A percentile compares a stretch with the other conserved stretches of the same genome.
Conservation (phyloP, 768 basidiomycete species). For the Artomyces pyxidatus region DNA sequence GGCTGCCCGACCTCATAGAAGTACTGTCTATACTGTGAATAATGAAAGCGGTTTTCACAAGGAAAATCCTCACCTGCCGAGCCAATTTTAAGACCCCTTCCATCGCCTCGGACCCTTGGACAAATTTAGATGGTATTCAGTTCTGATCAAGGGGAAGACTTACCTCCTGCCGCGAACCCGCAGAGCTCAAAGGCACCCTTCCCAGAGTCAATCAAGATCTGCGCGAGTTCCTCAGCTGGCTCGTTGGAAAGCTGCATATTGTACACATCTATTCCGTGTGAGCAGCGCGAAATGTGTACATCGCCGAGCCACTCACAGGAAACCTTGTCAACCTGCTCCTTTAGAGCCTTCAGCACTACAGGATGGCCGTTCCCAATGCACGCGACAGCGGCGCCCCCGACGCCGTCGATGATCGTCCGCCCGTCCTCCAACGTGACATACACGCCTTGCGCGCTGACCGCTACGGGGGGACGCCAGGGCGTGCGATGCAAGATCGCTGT, state of each 20-base stretch:
- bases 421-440: conserved; percentile 71
- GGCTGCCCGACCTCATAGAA: conserved; percentile 62
- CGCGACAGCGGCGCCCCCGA: conserved; percentile 80
- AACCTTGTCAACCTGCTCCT: conserved; percentile 72
- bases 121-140: no score
- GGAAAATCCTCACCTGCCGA: conserved; percentile 49
- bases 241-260: conserved; percentile 78
- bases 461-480: conserved; percentile 67
- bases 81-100: conserved; percentile 79
- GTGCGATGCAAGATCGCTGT: conserved; percentile 37
- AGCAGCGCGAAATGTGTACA: background rate
- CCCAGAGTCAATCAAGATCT: conserved; percentile 52
- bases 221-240: conserved; percentile 75
- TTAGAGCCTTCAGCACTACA: conserved; percentile 62
- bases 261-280: conserved; percentile 58
- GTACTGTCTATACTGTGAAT: no score
- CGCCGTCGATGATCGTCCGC: conserved; percentile 60
- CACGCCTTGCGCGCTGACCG: conserved; percentile 54
- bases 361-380: conserved; percentile 73
- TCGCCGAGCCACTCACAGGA: conserved; percentile 54
- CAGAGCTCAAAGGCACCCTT: conserved; percentile 66
- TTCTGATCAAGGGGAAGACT: conserved; percentile 12
- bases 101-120: conserved; percentile 88
- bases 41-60: no score
- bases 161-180: conserved; percentile 73